Base-by-base conservation (phyloP, 441 rosid species). In the Sinapis alba region DNA sequence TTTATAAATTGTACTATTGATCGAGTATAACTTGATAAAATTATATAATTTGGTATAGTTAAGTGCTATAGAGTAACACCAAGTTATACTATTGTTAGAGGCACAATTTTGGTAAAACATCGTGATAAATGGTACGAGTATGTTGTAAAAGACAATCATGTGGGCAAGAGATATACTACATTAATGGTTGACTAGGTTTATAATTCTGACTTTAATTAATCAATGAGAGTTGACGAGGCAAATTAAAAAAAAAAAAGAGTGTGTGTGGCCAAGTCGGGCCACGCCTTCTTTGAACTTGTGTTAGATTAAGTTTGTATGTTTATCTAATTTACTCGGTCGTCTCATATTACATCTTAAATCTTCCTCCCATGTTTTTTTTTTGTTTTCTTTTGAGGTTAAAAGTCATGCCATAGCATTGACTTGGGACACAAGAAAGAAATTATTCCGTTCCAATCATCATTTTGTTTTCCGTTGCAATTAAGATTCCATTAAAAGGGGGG, bases 391-490 rank as follows among this genome's bases (percentile, higher is more conserved):
- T n/a, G n/a, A n/a, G n/a, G n/a, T n/a, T n/a, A n/a, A n/a, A n/a
- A 34, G 38, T 34, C 38, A 2, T 9, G 38, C 38, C 38, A 34
- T 11, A 74, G 20, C 36, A 2, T 50, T 67, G 41, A 47, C 68
- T 67, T 74, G 73, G 59, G 54, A 23, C n/a, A 30, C 78, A 68
- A 75, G 78, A 60, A 60, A 51, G 34, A 1, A 23, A 20, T 1
- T 16, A 7, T 18, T 50, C 6, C 47, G 6, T 45, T n/a, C 28
- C 28, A 28, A 27, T 57, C 27, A 15, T 65, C 4, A 12, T 69
- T 56, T 23, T 16, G 19, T 69, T 70, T 43, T 7, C n/a, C 12
- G n/a, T n/a, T n/a, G n/a, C n/a, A n/a, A n/a, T n/a, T n/a, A n/a
- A n/a, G n/a, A n/a, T n/a, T n/a, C n/a, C n/a, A n/a, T n/a, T n/a